Evolutionary conservation across 164 flowering plant species (phyloP).

Genomic region (Liquidambar formosana): DNA sequence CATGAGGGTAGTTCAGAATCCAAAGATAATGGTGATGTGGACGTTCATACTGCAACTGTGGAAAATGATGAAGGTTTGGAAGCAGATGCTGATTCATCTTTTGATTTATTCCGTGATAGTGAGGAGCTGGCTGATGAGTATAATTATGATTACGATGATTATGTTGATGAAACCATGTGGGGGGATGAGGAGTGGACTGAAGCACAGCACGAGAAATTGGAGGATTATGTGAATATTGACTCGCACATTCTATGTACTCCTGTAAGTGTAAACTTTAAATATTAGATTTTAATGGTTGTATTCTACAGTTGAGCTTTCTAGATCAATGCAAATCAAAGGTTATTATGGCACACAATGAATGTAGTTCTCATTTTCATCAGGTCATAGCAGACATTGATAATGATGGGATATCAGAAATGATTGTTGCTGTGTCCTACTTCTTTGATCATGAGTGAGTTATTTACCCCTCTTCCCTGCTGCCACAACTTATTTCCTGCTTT

Average conservation of each 20-base stretch:
- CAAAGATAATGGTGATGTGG: conserved; percentile 28
- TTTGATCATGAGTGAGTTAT: conserved; percentile 95
- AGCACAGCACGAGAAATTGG: conserved; percentile 69
- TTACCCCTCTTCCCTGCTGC: not conserved
- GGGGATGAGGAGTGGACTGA: conserved; percentile 97
- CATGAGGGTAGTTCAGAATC: conserved; percentile 41
- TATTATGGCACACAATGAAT: not conserved
- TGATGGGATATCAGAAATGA: conserved; percentile 92
- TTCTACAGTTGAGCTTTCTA: not conserved
- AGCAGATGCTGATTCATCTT: conserved; percentile 89
- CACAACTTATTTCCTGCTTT: not conserved
- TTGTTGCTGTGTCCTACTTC: conserved; percentile 95
- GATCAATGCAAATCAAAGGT: not conserved
- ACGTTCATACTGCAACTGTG: conserved; percentile 57
- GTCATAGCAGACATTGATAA: conserved; percentile 96
- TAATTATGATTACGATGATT: conserved; percentile 96
- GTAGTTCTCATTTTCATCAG: conserved; percentile 34
- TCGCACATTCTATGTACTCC: conserved; percentile 91
- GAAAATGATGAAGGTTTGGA: conserved; percentile 80
- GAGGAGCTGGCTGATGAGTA: conserved; percentile 97
- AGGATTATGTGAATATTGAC: conserved; percentile 86
- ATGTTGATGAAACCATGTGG: conserved; percentile 92
- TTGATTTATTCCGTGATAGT: conserved; percentile 85
- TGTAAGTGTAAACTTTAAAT: conserved; percentile 47
- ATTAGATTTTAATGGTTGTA: not conserved